These are phyloP conservation scores for Entomophthora muscae DNA, from an alignment of 371 early-diverging fungal species.

Conservation along the genomic window DNA sequence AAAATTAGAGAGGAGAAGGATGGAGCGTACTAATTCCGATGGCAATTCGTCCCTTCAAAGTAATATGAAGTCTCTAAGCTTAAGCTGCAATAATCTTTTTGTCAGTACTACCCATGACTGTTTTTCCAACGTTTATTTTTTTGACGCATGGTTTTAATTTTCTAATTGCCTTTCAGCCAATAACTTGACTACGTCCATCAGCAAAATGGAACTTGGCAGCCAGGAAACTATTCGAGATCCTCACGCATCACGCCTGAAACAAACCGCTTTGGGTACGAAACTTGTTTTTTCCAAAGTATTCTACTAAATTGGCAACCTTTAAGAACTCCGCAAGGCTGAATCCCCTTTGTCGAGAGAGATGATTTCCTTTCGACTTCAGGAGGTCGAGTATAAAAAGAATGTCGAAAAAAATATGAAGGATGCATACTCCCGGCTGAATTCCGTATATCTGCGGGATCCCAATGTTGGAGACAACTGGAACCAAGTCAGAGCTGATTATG, in stretches of 20 bases:
- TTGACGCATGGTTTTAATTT: too few species aligned
- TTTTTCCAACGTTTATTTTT: too few species aligned
- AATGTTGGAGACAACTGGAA: slow-evolving; percentile 5
- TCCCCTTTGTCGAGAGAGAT: neutral
- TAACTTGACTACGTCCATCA: neutral
- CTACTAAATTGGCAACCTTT: neutral
- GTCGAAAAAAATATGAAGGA: slow-evolving; percentile 2
- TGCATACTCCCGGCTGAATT: neutral
- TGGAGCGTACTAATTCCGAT: neutral
- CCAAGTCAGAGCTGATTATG: neutral
- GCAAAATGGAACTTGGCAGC: neutral
- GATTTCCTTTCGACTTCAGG: neutral
- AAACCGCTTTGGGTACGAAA: neutral
- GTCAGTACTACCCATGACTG: too few species aligned
- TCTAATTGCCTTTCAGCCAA: too few species aligned
- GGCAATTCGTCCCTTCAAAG: too few species aligned
- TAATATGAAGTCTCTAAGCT: too few species aligned
- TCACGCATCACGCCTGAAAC: neutral
- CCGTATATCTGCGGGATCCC: neutral
- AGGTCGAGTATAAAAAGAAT: slow-evolving; percentile 2
- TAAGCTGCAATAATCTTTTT: too few species aligned
- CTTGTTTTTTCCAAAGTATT: neutral
- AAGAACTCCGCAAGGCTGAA: neutral
- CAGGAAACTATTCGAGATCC: neutral
- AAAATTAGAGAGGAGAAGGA: neutral